These are phyloP conservation scores for Fraxinus greggii DNA, from an alignment of 305 asterid genomes.

Conservation along the genomic window DNA sequence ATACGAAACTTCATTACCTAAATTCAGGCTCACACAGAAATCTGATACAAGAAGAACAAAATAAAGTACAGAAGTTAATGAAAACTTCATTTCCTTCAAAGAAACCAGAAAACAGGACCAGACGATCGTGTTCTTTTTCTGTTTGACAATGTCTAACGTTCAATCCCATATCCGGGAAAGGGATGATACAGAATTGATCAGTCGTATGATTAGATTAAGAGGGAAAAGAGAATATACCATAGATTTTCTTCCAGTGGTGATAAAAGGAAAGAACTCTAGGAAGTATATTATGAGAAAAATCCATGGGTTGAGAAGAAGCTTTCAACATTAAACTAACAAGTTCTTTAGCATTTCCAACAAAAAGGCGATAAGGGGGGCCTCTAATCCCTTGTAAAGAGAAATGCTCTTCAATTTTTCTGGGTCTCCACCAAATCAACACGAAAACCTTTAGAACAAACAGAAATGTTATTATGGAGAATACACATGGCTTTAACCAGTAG, in stretches of 20 bases:
- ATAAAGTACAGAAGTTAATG: not conserved
- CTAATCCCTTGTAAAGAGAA: constrained; percentile 73
- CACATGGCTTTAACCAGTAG: not conserved
- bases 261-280: constrained; percentile 90
- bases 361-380: constrained; percentile 73
- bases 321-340: constrained; percentile 50
- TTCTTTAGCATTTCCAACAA: constrained; percentile 80
- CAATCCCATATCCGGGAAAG: not conserved
- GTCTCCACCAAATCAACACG: constrained; percentile 73
- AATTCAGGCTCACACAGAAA: not conserved
- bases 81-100: not conserved
- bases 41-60: not conserved
- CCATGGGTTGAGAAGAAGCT: constrained; percentile 66
- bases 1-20: not conserved
- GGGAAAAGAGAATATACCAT: constrained; percentile 42
- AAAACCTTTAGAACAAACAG: constrained; percentile 37
- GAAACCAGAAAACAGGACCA: not conserved
- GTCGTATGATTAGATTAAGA: not conserved
- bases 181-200: not conserved
- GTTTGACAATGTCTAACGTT: not conserved
- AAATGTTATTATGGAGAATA: not conserved
- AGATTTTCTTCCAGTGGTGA: constrained; percentile 87
- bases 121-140: not conserved
- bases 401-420: constrained; percentile 57
- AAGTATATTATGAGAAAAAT: constrained; percentile 78